phyloP scores from a whole-genome alignment of 176 grass and related monocot genomes.

The Zizania latifolia region DNA sequence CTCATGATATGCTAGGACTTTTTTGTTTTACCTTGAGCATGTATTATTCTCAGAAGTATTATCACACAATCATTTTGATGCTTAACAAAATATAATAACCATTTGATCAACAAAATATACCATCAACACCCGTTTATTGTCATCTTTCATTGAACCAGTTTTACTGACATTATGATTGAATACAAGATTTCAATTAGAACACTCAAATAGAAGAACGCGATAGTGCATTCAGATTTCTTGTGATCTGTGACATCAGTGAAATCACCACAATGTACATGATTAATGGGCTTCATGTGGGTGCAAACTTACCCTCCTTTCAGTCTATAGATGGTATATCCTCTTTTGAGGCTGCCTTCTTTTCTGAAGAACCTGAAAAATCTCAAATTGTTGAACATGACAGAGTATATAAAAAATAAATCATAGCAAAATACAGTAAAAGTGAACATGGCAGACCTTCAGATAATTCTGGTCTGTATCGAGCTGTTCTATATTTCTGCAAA shows the following conservation, averaged over 20 bases:
- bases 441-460: slow-evolving; percentile 62
- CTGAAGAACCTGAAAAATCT: slow-evolving; percentile 39
- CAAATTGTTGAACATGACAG: slow-evolving; percentile 8
- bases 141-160: background rate
- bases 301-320: slow-evolving; percentile 59
- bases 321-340: slow-evolving; percentile 70
- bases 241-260: background rate
- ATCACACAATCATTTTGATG: background rate
- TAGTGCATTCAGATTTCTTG: background rate
- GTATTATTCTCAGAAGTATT: background rate
- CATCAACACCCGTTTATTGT: background rate
- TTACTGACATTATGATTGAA: slow-evolving; percentile 5
- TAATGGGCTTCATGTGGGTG: background rate
- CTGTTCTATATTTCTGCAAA: slow-evolving; percentile 96
- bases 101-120: background rate
- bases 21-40: background rate
- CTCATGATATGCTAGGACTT: background rate
- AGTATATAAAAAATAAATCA: background rate
- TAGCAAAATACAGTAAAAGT: background rate
- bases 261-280: background rate
- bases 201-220: background rate
- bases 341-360: slow-evolving; percentile 41
- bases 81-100: background rate
- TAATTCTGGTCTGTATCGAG: slow-evolving; percentile 80
- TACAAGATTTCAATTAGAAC: background rate